Conservation (phyloP, 139 green algal genomes). For the Marvania coccoides region DNA sequence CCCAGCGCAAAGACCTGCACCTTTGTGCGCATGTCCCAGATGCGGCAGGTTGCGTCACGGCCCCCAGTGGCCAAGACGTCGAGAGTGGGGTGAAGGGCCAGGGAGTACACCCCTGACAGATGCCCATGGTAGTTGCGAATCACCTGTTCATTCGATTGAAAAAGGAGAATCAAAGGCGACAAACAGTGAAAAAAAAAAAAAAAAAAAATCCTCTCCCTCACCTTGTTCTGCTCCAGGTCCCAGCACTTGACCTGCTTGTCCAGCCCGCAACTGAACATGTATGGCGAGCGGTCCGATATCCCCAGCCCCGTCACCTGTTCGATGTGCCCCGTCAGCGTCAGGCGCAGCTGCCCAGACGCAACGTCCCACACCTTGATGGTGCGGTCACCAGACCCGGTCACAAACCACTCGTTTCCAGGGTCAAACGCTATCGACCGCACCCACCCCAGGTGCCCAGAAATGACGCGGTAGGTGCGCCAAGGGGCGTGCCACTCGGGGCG, state of each 20-base stretch:
- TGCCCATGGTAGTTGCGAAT: conserved; percentile 98
- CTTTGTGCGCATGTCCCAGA: conserved; percentile 99
- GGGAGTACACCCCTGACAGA: conserved; percentile 91
- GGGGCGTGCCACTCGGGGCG: conserved; percentile 86
- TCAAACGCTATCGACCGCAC: conserved; percentile 91
- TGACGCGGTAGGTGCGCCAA: conserved; percentile 94
- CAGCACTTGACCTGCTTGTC: conserved; percentile 99
- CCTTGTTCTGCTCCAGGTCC: conserved; percentile 99
- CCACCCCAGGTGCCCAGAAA: conserved; percentile 94
- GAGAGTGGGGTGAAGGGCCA: conserved; percentile 92
- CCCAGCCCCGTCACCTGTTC: conserved; percentile 94
- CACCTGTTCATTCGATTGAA: no score
- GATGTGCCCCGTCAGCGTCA: conserved; percentile 99
- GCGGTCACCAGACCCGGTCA: conserved; percentile 84
- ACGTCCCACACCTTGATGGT: conserved; percentile 98
- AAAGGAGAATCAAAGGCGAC: no score
- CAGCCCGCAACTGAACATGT: conserved; percentile 95
- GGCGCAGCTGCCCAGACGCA: conserved; percentile 79
- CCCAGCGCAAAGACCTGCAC: conserved; percentile 76
- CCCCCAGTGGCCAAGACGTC: conserved; percentile 92
- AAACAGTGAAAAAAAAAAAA: background rate
- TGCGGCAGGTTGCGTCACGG: conserved; percentile 79
- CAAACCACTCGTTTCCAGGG: conserved; percentile 94
- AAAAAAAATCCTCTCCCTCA: conserved; percentile 10
- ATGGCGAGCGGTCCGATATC: conserved; percentile 79